Base-by-base conservation (phyloP, 768 basidiomycete genomes). In the Tulasnella sp. region DNA sequence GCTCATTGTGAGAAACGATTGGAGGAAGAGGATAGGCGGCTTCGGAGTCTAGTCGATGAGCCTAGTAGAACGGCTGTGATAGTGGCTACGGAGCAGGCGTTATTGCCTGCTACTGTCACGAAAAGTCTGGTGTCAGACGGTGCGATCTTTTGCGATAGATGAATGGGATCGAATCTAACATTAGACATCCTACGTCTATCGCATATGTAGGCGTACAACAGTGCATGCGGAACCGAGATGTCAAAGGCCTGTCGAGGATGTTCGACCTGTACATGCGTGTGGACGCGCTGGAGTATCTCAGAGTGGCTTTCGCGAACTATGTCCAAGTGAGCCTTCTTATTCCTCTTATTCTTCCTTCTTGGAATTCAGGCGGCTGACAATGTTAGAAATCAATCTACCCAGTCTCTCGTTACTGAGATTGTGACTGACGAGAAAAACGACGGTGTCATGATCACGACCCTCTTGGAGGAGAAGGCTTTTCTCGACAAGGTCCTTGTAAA, bases 361-460 rank as follows among this genome's bases (percentile, higher is more conserved):
- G n/a, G n/a, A n/a, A n/a, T n/a, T n/a, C n/a, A n/a, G n/a, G n/a
- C n/a, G n/a, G n/a, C n/a, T n/a, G n/a, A n/a, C n/a, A n/a, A n/a
- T n/a, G n/a, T n/a, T n/a, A n/a, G n/a, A n/a, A n/a, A n/a, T n/a
- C 10, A 29, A 17, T 10, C 49, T 53, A 5, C 48, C 45, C 31
- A 45, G 41, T 45, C 43, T 22, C 55, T 49, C 24, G 55, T 50
- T 17, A 8, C 27, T 15, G 63, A 66, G n/a, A 83, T 92, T 60
- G 84, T 92, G 60, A 78, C 76, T 49, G 83, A 88, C 65, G 63
- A 65, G 2, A 71, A 71, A 4, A 73, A 72, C 12, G 91, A 92
- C 56, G 88, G 87, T 10, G 74, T 78, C 19, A 92, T 93, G 88
- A 83, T 93, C 2, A 74, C 79, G 19, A 74, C 77, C 19, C 77